Base-by-base conservation (phyloP, 169 alveolate species). In the Cryptosporidium viatorum region DNA sequence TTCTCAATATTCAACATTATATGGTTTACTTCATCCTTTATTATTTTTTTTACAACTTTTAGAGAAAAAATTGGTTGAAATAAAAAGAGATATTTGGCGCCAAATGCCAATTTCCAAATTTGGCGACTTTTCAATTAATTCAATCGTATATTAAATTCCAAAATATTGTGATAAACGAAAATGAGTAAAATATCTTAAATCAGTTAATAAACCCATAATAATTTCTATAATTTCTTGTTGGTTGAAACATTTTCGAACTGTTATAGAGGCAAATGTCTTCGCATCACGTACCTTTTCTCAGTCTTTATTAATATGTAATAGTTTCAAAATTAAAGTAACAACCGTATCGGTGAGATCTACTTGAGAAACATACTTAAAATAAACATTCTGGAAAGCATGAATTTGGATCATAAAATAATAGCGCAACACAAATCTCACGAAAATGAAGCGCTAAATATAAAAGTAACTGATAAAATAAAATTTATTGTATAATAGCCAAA, bases 391-490 rank as follows among this genome's bases (percentile, higher is more conserved):
- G 35, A 23, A 5, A n/a, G 37, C 33, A n/a, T 65, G 71, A 65
- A 35, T n/a, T 65, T 5, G 71, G 71, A 65, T 65, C 71, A 65
- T 16, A 33, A 65, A 65, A 65, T 65, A n/a, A 65, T 65, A 65
- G 52, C 50, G 71, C 71, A 65, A 65, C 50, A 16, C 41, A 29
- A 29, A 65, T 65, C 71, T 65, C 12, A 39, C 23, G 29, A 37
- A 35, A 55, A 55, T 55, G 35, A 29, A 37, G 71, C 71, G 71
- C 71, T 65, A 65, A 65, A 65, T n/a, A 37, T 33, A 65, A 37
- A 18, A 37, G 1, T 31, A 60, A 43, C 71, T 9, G 50, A 33
- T 14, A 4, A 65, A 65, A 23, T 26, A 55, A 5, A 26, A 55
- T 55, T 55, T 23, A 55, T 23, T 23, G 23, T 4, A n/a, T 3